Base-by-base conservation (phyloP, 257 asterid genomes). In the Solanum appendiculatum region DNA sequence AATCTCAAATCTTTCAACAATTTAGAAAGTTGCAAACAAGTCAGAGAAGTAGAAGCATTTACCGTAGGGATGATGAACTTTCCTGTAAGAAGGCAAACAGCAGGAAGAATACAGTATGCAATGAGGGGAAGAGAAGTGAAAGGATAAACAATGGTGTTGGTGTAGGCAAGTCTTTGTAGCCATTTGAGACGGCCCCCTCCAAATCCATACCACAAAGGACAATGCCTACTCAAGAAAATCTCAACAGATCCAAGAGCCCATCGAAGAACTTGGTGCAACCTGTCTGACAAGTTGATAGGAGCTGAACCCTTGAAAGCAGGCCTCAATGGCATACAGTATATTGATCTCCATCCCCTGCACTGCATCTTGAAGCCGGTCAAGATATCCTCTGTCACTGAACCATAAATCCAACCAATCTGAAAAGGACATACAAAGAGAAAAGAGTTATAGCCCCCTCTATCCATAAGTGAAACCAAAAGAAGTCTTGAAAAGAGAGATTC, bases 231-330 rank as follows among this genome's bases (percentile, higher is more conserved):
- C 91, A 97, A 84, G 94, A 97, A 95, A 90, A 97, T 97, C 88
- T 97, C 99, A 2, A 97, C 97, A 0, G 99, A 97, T 60, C 99
- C 99, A 81, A 97, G 91, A 21, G 99, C 99, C 98, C 99, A 95
- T 48, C 99, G 90, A 20, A 95, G 96, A 27, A 97, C 99, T 87
- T 95, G 99, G 92, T 97, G 99, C 88, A 97, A 90, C 92, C 99
- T 91, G 75, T 97, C 99, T 15, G 99, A 97, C 94, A 97, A 92
- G 89, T 97, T 97, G 92, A 97, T 97, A 25, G 99, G 99, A 20
- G 99, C 98, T 8, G 98, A 97, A 37, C 99, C 99, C 87, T 97
- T 97, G 93, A 97, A 97, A 40, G 99, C 99, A 33, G 99, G 98
- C 85, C 99, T 92, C 72, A 95, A 34, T 0, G 99, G 99, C 99